phyloP scores from a whole-genome alignment of 495 filamentous ascomycete species.

The Talaromyces stipitatus region DNA sequence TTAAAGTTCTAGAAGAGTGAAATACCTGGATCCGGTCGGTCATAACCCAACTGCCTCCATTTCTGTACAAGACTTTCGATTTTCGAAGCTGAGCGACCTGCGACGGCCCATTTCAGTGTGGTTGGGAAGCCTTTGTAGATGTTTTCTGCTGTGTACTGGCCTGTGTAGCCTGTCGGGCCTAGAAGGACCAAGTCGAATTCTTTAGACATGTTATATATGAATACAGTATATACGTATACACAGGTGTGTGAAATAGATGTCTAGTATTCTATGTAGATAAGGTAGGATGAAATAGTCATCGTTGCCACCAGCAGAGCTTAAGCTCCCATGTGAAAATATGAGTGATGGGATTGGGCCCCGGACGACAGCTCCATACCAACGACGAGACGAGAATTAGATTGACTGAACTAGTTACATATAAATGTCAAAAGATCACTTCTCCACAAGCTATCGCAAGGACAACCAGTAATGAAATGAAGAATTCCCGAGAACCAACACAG shows the following conservation, averaged over 20 bases:
- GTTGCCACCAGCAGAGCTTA: not conserved
- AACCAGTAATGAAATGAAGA: conserved; percentile 41
- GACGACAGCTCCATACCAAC: too few species aligned
- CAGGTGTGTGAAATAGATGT: not conserved
- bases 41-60: conserved; percentile 56
- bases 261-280: not conserved
- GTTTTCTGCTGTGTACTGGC: conserved; percentile 67
- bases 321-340: not conserved
- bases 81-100: conserved; percentile 70
- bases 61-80: conserved; percentile 59
- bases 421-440: conserved; percentile 26
- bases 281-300: not conserved
- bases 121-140: conserved; percentile 69
- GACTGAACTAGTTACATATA: too few species aligned
- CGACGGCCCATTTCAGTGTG: conserved; percentile 80
- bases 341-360: not conserved
- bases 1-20: not conserved
- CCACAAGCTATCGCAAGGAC: conserved; percentile 36
- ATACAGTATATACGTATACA: not conserved
- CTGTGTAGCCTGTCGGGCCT: conserved; percentile 85
- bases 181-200: conserved; percentile 80
- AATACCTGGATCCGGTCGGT: conserved; percentile 59
- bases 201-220: conserved; percentile 20
- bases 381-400: too few species aligned
- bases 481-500: not conserved